Evolutionary conservation across 176 grass and related monocot genomes (phyloP).

Genomic region (Musa itinerans): DNA sequence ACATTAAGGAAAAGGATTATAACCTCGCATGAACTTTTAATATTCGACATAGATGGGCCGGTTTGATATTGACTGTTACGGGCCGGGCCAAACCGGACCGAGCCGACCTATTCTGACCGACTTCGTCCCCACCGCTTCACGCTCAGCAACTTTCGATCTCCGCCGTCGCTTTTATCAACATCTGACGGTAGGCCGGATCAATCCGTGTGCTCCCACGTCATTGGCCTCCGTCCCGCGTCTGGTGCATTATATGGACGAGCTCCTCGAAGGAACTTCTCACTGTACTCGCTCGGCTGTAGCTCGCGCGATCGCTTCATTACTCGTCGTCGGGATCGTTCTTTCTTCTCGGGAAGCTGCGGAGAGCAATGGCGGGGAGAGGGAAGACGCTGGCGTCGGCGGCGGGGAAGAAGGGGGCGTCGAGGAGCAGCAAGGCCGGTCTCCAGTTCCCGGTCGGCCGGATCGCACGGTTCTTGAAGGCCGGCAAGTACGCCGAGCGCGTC

Average conservation of each 20-base stretch:
- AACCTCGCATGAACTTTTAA: too few relatives aligned
- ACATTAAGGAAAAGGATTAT: too few relatives aligned
- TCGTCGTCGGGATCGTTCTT: background rate
- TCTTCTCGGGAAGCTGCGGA: background rate
- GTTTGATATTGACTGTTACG: too few relatives aligned
- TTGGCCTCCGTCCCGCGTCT: background rate
- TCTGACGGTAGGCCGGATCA: background rate
- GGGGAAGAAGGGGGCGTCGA: slow-evolving; percentile 68
- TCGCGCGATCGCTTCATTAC: too few relatives aligned
- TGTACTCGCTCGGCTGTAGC: background rate
- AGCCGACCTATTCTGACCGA: background rate
- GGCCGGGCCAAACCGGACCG: too few relatives aligned
- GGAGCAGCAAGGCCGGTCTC: slow-evolving; percentile 95
- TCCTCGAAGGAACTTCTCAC: background rate
- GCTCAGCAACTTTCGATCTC: background rate
- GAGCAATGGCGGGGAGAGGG: slow-evolving; percentile 34
- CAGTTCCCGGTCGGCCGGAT: slow-evolving; percentile 97
- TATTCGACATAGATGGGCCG: too few relatives aligned
- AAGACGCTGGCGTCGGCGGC: slow-evolving; percentile 80
- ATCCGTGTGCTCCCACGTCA: background rate
- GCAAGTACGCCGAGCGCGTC: slow-evolving; percentile 96
- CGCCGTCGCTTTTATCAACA: background rate
- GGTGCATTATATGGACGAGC: background rate
- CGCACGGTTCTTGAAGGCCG: slow-evolving; percentile 86
- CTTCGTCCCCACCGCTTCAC: background rate